phyloP scores from a whole-genome alignment of 2,329 filamentous ascomycete genomes.

The Thelonectria discophora region DNA sequence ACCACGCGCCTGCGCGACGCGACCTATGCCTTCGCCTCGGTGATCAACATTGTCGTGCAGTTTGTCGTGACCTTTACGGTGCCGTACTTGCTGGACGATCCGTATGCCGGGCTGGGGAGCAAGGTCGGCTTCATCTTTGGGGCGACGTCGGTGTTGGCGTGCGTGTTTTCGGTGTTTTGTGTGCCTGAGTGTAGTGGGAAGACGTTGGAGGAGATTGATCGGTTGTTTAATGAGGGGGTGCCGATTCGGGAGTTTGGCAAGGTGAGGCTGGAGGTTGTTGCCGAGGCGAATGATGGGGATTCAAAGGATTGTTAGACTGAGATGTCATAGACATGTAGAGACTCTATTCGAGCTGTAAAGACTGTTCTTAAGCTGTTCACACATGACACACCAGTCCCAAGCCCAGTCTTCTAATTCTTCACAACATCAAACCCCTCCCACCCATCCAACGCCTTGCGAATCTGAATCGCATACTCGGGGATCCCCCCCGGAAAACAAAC shows the following conservation, averaged over 20 bases:
- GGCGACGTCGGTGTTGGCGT: not conserved
- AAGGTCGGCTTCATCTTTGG: constrained; percentile 7
- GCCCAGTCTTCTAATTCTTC: constrained; percentile 13
- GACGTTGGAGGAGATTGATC: not conserved
- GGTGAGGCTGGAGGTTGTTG: too few species aligned
- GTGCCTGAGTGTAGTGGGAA: not conserved
- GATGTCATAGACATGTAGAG: too few species aligned
- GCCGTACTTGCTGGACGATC: not conserved
- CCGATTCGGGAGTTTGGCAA: too few species aligned
- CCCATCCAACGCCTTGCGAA: constrained; percentile 31
- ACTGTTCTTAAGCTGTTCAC: not conserved
- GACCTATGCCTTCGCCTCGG: constrained; percentile 40
- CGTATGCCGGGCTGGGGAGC: not conserved
- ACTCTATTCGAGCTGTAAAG: not conserved
- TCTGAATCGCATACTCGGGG: constrained; percentile 44
- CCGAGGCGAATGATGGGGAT: too few species aligned
- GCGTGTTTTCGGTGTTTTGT: not conserved
- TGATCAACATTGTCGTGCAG: constrained; percentile 45
- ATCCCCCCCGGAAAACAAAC: constrained; percentile 58
- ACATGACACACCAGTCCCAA: too few species aligned
- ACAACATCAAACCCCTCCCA: constrained; percentile 36
- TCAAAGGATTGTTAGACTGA: too few species aligned
- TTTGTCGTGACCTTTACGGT: constrained; percentile 46
- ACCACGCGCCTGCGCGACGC: constrained; percentile 44
- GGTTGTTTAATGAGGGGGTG: not conserved